Evolutionary conservation across 192 early-diverging fungal genomes (phyloP), one percentile per base, ranked within the genome.

Genomic region (Coemansia sp.): DNA sequence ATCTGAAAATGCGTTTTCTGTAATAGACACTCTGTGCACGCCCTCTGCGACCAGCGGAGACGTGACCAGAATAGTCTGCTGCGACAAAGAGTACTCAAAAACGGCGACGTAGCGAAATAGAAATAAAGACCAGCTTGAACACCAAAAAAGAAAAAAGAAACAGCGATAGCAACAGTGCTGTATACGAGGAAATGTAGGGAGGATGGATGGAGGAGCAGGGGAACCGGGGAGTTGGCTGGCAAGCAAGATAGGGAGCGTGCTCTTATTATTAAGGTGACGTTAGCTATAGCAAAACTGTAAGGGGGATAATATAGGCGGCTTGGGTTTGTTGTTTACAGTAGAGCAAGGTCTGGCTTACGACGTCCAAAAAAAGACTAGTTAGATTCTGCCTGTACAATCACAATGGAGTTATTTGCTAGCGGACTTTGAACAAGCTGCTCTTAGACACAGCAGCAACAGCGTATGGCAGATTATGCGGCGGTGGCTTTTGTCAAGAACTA

Each of bases 41-140:
- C 68, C 59, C 59, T 70, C 67, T 66, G 59, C 74, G 74, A 51
- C 68, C 74, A 70, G 68, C 74, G 68, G 63, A 64, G 61, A 66
- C 31, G 67, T 56, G 63, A 55, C 61, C 36, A 25, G 58, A 33
- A 22, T 50, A 59, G 22, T 33, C 29, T n/a, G 54, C 4, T 55
- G 23, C 29, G 20, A 19, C 55, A 57, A 57, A n/a, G 9, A 46
- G 52, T n/a, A 27, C 1, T 10, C 31, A 55, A 54, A 57, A 36
- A 33, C 8, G 23, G 17, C 52, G 54, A 5, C 36, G 57, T 60
- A 32, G 33, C 36, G 20, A 63, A 54, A 59, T 30, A 57, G 55
- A 25, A 57, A 52, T 69, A 66, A 70, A 65, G 58, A 65, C 66
- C 63, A 72, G 71, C 71, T 78, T 64, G 54, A 61, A 59, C 46